Conservation (phyloP, 768 basidiomycete genomes). For the Suillus ampliporus region DNA sequence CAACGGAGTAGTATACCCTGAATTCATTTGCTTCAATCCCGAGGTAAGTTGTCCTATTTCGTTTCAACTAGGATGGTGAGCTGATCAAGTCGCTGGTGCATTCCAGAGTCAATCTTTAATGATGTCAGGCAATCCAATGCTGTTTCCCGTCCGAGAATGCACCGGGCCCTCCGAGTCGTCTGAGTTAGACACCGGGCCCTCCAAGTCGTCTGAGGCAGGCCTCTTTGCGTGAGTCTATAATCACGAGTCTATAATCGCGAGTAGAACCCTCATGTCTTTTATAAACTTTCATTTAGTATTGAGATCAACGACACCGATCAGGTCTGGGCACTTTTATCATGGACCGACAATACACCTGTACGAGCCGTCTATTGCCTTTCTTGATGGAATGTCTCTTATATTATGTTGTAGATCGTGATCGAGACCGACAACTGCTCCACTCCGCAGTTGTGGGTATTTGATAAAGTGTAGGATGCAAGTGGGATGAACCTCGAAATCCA, state of each 20-base stretch:
- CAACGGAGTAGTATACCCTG: not conserved
- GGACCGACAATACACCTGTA: not conserved
- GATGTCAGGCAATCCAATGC: not conserved
- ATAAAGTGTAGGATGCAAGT: not conserved
- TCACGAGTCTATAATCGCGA: not conserved
- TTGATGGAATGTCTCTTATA: not conserved
- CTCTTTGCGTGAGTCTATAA: not conserved
- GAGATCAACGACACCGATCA: not conserved
- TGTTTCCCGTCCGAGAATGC: not conserved
- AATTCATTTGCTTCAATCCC: slow-evolving; percentile 1
- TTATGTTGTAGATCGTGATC: not conserved
- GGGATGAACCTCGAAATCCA: too few relatives aligned
- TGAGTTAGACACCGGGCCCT: not conserved
- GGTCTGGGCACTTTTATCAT: not conserved
- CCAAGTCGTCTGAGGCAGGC: too few relatives aligned
- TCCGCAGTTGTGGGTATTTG: not conserved
- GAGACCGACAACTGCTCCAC: not conserved
- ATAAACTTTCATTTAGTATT: not conserved
- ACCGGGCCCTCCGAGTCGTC: not conserved
- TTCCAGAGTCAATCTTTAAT: not conserved
- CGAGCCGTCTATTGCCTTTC: not conserved
- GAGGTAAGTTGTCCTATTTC: not conserved
- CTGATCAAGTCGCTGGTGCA: not conserved
- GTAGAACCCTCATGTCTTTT: not conserved
- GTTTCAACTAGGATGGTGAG: not conserved